phyloP scores from a whole-genome alignment of 345 rosid genomes.

The Eucalyptus paniculata region DNA sequence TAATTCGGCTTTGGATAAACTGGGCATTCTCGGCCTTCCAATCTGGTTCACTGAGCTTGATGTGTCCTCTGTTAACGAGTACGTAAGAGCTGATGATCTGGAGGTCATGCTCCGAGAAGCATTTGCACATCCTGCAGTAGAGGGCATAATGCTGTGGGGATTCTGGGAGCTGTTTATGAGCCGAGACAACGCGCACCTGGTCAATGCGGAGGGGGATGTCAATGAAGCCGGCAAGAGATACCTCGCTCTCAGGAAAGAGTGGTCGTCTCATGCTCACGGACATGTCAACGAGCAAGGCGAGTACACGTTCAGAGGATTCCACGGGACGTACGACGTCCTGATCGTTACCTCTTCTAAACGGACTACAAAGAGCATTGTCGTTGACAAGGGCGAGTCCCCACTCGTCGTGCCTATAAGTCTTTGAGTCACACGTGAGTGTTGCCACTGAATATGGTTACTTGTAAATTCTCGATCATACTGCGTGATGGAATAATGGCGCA shows the following conservation, averaged over 20 bases:
- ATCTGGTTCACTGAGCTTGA: conserved; percentile 97
- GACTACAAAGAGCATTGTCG: conserved; percentile 36
- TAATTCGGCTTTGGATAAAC: conserved; percentile 53
- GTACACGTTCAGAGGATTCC: conserved; percentile 70
- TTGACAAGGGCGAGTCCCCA: conserved; percentile 53
- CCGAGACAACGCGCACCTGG: conserved; percentile 66
- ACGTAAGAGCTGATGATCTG: conserved; percentile 75
- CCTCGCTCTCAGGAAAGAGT: conserved; percentile 62
- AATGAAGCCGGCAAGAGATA: conserved; percentile 77
- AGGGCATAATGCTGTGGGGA: conserved; percentile 96
- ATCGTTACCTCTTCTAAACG: conserved; percentile 17
- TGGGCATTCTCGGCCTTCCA: conserved; percentile 75
- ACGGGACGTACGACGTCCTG: conserved; percentile 54
- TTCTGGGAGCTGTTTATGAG: conserved; percentile 97
- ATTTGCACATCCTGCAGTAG: conserved; percentile 80
- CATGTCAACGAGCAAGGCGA: conserved; percentile 42
- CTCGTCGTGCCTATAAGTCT: conserved; percentile 34
- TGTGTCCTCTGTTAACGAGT: conserved; percentile 73
- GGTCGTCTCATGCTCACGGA: conserved; percentile 52
- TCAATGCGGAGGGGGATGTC: conserved; percentile 79
- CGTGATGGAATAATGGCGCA: not conserved
- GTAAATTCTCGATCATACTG: not conserved
- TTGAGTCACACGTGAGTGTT: not conserved
- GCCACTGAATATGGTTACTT: not conserved
- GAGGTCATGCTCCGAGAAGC: conserved; percentile 95